phyloP scores from a whole-genome alignment of 2,329 filamentous ascomycete species.

The Eurotiales sp. region DNA sequence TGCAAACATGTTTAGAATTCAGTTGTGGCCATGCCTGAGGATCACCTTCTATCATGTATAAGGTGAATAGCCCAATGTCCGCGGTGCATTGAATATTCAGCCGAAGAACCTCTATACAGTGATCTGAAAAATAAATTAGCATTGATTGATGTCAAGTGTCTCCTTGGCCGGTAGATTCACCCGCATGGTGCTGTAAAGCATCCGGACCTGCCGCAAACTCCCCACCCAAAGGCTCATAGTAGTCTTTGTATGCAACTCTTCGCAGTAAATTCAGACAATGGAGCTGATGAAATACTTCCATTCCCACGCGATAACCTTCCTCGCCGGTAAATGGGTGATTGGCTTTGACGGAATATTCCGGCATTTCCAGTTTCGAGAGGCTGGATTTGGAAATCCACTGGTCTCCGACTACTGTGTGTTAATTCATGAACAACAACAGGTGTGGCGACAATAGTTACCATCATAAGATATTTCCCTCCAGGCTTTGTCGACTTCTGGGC shows the following conservation, averaged over 20 bases:
- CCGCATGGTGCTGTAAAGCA: conserved; percentile 7
- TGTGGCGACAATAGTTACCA: background rate
- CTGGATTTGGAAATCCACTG: conserved; percentile 9
- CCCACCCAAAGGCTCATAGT: conserved; percentile 10
- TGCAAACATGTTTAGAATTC: conserved; percentile 9
- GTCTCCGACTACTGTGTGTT: background rate
- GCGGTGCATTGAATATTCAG: conserved; percentile 7
- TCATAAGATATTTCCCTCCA: conserved; percentile 14
- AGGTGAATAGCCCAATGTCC: conserved; percentile 9
- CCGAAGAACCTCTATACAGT: conserved; percentile 7
- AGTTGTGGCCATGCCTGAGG: conserved; percentile 10
- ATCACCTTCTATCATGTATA: conserved; percentile 12
- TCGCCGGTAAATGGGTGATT: conserved; percentile 8
- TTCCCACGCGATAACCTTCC: conserved; percentile 11
- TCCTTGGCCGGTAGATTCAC: background rate
- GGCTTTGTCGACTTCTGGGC: conserved; percentile 7
- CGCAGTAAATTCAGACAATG: conserved; percentile 12
- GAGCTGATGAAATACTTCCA: conserved; percentile 12
- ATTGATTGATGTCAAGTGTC: background rate
- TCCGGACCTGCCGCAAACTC: conserved; percentile 5
- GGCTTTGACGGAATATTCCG: conserved; percentile 3
- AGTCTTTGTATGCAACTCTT: conserved; percentile 10
- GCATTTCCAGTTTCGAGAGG: conserved; percentile 4
- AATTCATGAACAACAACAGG: background rate
- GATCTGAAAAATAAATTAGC: background rate